Evolutionary conservation across 2,329 filamentous ascomycete genomes (phyloP).

Genomic region (Chaetoscypha palmicola): DNA sequence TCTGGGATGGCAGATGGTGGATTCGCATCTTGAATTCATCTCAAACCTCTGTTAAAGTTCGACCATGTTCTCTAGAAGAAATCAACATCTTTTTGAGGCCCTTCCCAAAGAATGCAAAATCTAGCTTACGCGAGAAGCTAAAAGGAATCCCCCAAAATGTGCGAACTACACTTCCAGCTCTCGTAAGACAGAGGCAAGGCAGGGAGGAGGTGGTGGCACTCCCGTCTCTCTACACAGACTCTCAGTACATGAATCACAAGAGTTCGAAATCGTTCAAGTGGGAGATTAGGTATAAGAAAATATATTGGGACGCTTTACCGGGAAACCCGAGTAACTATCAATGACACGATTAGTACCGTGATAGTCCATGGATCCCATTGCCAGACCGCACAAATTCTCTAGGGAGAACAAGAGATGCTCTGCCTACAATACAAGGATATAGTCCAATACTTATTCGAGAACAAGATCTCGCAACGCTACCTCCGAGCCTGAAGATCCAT

Average conservation of each 20-base stretch:
- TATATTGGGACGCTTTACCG: conserved; percentile 11
- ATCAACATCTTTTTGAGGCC: not conserved
- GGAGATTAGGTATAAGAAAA: conserved; percentile 27
- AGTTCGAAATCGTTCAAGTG: conserved; percentile 7
- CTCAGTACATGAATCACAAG: conserved; percentile 13
- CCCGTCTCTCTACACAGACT: too few relatives aligned
- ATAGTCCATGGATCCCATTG: too few relatives aligned
- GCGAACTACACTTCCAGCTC: conserved; percentile 23
- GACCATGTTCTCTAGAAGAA: conserved; percentile 18
- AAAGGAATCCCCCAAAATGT: conserved; percentile 7
- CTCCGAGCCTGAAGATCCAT: too few relatives aligned
- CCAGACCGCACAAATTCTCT: too few relatives aligned
- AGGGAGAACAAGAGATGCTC: too few relatives aligned
- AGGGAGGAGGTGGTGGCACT: conserved; percentile 21
- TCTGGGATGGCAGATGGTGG: conserved; percentile 59
- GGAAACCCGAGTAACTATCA: too few relatives aligned
- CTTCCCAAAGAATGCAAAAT: too few relatives aligned
- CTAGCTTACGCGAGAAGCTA: too few relatives aligned
- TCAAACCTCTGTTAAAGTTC: conserved; percentile 9
- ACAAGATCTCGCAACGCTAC: too few relatives aligned
- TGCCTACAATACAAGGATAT: too few relatives aligned
- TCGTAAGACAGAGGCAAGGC: conserved; percentile 10
- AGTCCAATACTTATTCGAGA: too few relatives aligned
- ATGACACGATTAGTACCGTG: too few relatives aligned
- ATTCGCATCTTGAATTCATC: conserved; percentile 35